Base-by-base conservation (phyloP, 495 filamentous ascomycete species). In the Xylaria scruposa region DNA sequence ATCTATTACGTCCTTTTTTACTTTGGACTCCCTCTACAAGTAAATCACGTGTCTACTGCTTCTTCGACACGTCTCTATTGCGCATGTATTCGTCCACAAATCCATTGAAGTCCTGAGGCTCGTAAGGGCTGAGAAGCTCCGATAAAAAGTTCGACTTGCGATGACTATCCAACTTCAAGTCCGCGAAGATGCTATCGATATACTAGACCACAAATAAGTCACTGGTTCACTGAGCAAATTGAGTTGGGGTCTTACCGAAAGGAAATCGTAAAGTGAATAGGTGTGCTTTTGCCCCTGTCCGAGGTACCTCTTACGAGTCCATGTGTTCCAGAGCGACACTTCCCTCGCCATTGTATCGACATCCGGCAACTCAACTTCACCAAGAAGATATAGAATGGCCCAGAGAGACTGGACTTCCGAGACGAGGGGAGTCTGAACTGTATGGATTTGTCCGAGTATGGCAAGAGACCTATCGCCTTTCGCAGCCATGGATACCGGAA, bases 271-370 rank as follows among this genome's bases (percentile, higher is more conserved):
- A 9, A 77, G 58, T 19, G 73, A 72, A 44, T 76, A 79, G 0
- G 75, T 58, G 56, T 72, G 68, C 36, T 74, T 78, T 17, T 70
- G 62, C 1, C 78, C 78, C 70, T 78, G 76, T 12, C 8, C 68
- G 8, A 82, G 66, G 67, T 84, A 84, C 15, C 83, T 70, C 74
- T 80, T 83, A 2, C 82, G 66, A 0, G 78, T 79, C 81, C 82
- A 84, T 0, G 76, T 80, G 46, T 81, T 81, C 75, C 76, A 82
- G 9, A 72, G 59, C 1, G 82, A 74, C n/a, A 82, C 73, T 62
- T 83, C 83, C 44, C 54, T 61, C 0, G 54, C 76, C 80, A 83
- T 83, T 15, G 70, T 70, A 3, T 72, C 62, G 5, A 74, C 19
- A 10, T 74, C 72, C 0, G 79, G 81, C 4, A 81, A 38, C 7